Percentiles rank a stretch among this genome's conserved stretches.
These are phyloP conservation scores for Physaria fendleri DNA, from an alignment of 345 rosid genomes.

Conservation along the genomic window DNA sequence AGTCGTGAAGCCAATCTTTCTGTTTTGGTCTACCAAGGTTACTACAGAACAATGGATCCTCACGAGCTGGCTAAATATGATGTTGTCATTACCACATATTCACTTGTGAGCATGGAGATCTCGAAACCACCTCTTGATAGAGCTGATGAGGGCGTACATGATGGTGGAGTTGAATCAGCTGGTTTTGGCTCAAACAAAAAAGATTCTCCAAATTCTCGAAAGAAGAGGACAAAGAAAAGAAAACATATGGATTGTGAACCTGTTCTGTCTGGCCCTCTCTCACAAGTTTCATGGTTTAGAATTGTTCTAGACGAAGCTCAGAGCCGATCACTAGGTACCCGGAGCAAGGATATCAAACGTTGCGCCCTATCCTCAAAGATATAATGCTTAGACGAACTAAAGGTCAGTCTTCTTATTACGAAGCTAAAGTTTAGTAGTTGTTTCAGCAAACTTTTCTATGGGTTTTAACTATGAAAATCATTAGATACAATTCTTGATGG, in stretches of 20 bases:
- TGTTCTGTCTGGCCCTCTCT: slow-evolving; percentile 59
- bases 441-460: slow-evolving; percentile 7
- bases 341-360: slow-evolving; percentile 51
- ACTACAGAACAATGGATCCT: slow-evolving; percentile 74
- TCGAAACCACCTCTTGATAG: slow-evolving; percentile 63
- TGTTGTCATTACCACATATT: slow-evolving; percentile 85
- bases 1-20: slow-evolving; percentile 52
- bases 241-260: slow-evolving; percentile 38
- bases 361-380: slow-evolving; percentile 78
- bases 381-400: slow-evolving; percentile 96
- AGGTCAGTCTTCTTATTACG: slow-evolving; percentile 41
- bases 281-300: slow-evolving; percentile 91
- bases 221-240: slow-evolving; percentile 47
- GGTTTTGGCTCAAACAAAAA: slow-evolving; percentile 43
- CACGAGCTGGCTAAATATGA: slow-evolving; percentile 65
- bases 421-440: background rate
- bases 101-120: slow-evolving; percentile 88
- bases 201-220: slow-evolving; percentile 41
- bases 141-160: slow-evolving; percentile 43
- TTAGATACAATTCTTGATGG: slow-evolving; percentile 86
- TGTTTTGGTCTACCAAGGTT: slow-evolving; percentile 74
- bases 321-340: slow-evolving; percentile 65
- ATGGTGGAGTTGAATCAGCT: slow-evolving; percentile 26
- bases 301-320: slow-evolving; percentile 96
- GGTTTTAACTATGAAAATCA: slow-evolving; percentile 13